Evolutionary conservation across 1,284 basidiomycete genomes (phyloP), one percentile per base, ranked within the genome.

Genomic region (Trametes polyzona): DNA sequence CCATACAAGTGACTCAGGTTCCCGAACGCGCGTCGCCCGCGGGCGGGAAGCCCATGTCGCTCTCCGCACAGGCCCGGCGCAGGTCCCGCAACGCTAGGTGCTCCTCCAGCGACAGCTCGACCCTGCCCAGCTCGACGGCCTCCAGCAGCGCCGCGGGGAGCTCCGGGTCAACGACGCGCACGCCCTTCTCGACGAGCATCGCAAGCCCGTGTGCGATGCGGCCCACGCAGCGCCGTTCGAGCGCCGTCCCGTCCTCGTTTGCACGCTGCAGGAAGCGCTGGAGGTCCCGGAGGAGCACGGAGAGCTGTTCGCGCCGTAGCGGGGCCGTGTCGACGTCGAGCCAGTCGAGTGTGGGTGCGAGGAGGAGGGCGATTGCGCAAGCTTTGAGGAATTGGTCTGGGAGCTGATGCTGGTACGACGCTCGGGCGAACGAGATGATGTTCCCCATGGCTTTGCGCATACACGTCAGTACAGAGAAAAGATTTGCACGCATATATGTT

Each of bases 351-450:
- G 46, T 21, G 8, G 43, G 32, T 3, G 47, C 41, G 41, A 61
- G 55, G 6, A 50, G 44, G 46, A 57, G 19, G 17, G 52, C 52
- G 32, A 57, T 52, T 0, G 47, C 46, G 24, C 44, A 47, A 2
- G 59, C 47, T 44, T 57, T 57, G 32, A 61, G n/a, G 55, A 57
- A 61, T 27, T 51, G 36, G 51, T 57, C 47, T 1, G 51, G 43
- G 23, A 50, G 41, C 5, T 33, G 42, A 35, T 54, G 43, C 6
- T 30, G 50, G n/a, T 51, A 49, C 27, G 50, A 56, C 6, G 47
- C 30, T 26, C 48, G 29, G 3, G 59, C 55, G 27, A 51, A 61
- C 2, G 43, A 14, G 26, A 61, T 48, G 36, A 57, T 32, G 23
- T 47, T 43, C 17, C 55, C 43, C 10, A 61, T 46, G 21, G 47